Conservation (phyloP, 768 basidiomycete genomes). For the Boletus insuetus region DNA sequence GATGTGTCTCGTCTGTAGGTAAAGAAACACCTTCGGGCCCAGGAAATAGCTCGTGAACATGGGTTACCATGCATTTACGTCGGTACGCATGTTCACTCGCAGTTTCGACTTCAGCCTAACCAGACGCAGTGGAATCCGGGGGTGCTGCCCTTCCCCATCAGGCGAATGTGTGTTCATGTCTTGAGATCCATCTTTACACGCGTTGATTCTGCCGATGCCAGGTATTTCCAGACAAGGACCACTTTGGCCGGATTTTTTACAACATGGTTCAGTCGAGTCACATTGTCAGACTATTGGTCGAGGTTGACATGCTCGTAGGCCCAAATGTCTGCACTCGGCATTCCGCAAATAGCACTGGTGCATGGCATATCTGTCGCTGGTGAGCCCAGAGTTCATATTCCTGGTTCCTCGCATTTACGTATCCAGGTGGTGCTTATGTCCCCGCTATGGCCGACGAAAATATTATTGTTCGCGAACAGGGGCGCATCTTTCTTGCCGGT, state of each 20-base stretch:
- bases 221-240: constrained; percentile 92
- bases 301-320: constrained; percentile 48
- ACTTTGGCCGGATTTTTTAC: constrained; percentile 96
- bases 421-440: constrained; percentile 82
- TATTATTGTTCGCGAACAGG: constrained; percentile 86
- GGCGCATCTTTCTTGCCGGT: constrained; percentile 90
- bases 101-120: constrained; percentile 1
- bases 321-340: constrained; percentile 88
- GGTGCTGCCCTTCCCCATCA: constrained; percentile 92
- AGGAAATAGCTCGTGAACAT: constrained; percentile 92
- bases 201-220: constrained; percentile 20
- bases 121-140: constrained; percentile 77
- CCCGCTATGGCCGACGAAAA: constrained; percentile 97
- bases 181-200: not conserved
- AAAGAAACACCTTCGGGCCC: constrained; percentile 93
- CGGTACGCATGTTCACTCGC: constrained; percentile 47
- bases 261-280: constrained; percentile 68
- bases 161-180: constrained; percentile 53
- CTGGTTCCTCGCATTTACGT: constrained; percentile 5
- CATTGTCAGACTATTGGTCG: not conserved
- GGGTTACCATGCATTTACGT: constrained; percentile 89
- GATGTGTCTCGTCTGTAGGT: constrained; percentile 43
- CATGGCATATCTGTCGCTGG: constrained; percentile 95
- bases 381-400: constrained; percentile 10
- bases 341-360: constrained; percentile 90